Percentiles rank a stretch among this genome's conserved stretches.
These are phyloP conservation scores for Kalanchoe fedtschenkoi DNA, from an alignment of 164 flowering plant species.

Conservation along the genomic window DNA sequence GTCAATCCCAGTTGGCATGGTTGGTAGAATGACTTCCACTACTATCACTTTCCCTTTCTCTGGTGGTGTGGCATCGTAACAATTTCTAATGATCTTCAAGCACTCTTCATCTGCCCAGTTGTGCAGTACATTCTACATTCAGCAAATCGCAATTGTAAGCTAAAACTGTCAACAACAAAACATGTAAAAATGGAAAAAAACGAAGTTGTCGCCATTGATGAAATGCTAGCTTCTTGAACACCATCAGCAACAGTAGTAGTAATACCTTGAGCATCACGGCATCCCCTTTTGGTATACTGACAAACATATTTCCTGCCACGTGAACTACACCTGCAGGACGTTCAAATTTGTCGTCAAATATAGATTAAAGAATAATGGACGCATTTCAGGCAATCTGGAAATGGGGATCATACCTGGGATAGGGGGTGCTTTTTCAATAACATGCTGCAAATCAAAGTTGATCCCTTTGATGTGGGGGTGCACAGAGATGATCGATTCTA, in stretches of 20 bases:
- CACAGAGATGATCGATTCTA: constrained; percentile 16
- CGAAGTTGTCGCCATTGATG: no score
- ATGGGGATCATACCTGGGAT: constrained; percentile 30
- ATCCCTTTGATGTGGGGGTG: constrained; percentile 28
- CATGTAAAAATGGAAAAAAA: no score
- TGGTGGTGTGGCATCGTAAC: constrained; percentile 25
- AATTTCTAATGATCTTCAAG: constrained; percentile 21
- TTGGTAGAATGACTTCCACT: constrained; percentile 17
- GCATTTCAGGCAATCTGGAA: neutral
- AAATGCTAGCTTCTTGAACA: no score
- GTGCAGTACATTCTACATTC: constrained; percentile 26
- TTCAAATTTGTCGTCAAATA: neutral
- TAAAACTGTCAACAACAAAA: no score
- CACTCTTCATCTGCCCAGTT: constrained; percentile 35
- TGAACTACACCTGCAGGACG: constrained; percentile 23
- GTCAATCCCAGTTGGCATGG: constrained; percentile 10
- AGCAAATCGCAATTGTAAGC: neutral
- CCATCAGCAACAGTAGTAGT: no score
- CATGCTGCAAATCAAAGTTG: constrained; percentile 38
- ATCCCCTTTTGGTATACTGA: constrained; percentile 28
- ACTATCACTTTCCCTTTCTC: constrained; percentile 26
- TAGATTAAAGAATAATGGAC: neutral
- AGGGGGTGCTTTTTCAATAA: constrained; percentile 18
- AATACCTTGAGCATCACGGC: constrained; percentile 40
- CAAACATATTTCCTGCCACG: constrained; percentile 33